These are phyloP conservation scores for Geosiphon pyriformis DNA, from an alignment of 192 early-diverging fungal genomes.

Conservation along the genomic window DNA sequence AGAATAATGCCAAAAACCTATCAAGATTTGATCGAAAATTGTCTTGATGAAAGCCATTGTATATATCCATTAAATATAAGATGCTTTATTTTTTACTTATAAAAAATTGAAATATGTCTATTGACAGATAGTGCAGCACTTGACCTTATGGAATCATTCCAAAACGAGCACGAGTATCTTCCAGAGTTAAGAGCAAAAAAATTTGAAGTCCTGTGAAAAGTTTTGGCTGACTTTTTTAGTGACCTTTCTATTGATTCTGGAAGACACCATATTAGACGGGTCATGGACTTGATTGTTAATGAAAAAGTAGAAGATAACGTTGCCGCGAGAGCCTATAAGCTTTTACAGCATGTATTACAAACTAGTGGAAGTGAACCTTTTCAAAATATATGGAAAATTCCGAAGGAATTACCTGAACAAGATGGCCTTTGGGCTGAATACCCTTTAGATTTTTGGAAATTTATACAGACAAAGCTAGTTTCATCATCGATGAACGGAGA, in stretches of 20 bases:
- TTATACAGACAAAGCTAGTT: constrained; percentile 1
- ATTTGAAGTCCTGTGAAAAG: not conserved
- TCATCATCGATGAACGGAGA: not conserved
- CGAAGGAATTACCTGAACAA: not conserved
- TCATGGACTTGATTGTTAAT: constrained; percentile 16
- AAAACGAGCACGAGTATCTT: constrained; percentile 8
- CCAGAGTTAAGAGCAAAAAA: constrained; percentile 12
- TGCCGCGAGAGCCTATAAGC: not conserved
- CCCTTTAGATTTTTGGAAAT: constrained; percentile 12
- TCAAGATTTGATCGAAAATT: constrained; percentile 17
- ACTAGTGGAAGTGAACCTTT: constrained; percentile 7
- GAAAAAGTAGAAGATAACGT: constrained; percentile 1
- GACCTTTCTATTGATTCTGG: not conserved
- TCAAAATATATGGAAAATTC: constrained; percentile 10
- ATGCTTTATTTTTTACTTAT: not conserved
- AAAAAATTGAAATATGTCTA: not conserved
- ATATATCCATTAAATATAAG: not conserved
- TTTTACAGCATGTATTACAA: constrained; percentile 20
- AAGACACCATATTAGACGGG: constrained; percentile 9
- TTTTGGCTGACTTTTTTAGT: not conserved
- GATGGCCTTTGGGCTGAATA: constrained; percentile 1
- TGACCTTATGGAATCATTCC: constrained; percentile 15
- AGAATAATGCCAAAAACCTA: constrained; percentile 4
- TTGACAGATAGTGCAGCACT: constrained; percentile 9
- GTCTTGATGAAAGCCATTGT: constrained; percentile 21